Base-by-base conservation (phyloP, 2,329 filamentous ascomycete species). In the Cordyceps tenuipes region DNA sequence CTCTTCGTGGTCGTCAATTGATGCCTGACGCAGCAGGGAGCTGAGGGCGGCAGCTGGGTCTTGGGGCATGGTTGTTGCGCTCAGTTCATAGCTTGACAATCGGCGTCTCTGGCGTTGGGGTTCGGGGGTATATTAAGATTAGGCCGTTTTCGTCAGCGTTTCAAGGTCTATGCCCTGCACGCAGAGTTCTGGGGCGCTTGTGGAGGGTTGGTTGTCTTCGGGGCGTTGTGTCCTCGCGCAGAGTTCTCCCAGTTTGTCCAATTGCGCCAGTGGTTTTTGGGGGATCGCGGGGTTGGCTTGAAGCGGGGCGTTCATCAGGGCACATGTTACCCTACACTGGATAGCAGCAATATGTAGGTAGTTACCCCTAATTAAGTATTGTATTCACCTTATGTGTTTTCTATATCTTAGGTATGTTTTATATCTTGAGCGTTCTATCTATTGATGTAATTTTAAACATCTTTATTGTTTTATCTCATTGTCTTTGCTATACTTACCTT, bases 1-100 rank as follows among this genome's bases (percentile, higher is more conserved):
- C 72, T 92, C 86, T 51, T 88, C 83, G 72, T 92, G 87, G 76
- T 94, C 89, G 62, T 83, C 73, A 67, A 87, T 84, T 54, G 78
- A 77, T 54, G 83, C 72, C 57, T 75, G 71, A 63, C 79, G 78
- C 66, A 87, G 77, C 62, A 84, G 74, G 64, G 79, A 76, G 68
- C 78, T 77, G 67, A 85, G 78, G 60, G 76, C 73, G 41, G 77
- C 74, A 63, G 80, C 74, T 67, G 78, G 72, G 68, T 81, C 76
- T 70, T 76, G 68, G 65, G 74, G 67, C 75, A 77, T 77, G 63
- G 61, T 68, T 58, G 34, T 17, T 34, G 62, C 13, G 19, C 46
- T 57, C 63, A 62, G 66, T 62, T 63, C 68, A 70, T 71, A 49
- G 64, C 67, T 51, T 34, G 50, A 57, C 43, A 44, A 31, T 41